phyloP scores from a whole-genome alignment of 306 rosid species.

The Neltuma alba region DNA sequence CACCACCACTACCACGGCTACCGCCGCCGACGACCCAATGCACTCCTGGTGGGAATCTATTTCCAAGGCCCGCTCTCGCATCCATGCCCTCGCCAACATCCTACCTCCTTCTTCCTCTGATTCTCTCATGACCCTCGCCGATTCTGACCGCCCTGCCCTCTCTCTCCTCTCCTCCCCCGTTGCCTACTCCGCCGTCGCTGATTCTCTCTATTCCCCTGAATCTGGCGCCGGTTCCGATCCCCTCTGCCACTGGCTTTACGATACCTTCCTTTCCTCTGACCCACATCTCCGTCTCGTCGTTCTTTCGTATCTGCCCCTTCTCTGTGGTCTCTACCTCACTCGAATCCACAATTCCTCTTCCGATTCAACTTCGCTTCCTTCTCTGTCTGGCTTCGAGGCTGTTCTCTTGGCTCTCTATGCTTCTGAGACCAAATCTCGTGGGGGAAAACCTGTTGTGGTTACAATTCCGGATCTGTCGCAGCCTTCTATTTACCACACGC shows the following conservation, averaged over 20 bases:
- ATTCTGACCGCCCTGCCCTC: constrained; percentile 96
- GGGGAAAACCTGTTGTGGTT: constrained; percentile 78
- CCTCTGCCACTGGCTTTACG: constrained; percentile 97
- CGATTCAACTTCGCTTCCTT: constrained; percentile 57
- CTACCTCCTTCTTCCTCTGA: constrained; percentile 48
- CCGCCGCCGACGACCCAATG: constrained; percentile 59
- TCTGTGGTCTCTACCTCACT: constrained; percentile 79
- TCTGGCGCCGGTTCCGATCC: constrained; percentile 87
- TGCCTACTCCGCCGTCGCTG: constrained; percentile 64
- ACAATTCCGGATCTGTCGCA: constrained; percentile 85
- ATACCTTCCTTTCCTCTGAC: constrained; percentile 85
- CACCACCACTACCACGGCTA: background rate
- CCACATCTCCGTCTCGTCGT: constrained; percentile 90
- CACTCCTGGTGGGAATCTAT: constrained; percentile 93
- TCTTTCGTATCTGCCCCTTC: constrained; percentile 85
- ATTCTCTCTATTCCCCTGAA: constrained; percentile 50
- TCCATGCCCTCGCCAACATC: constrained; percentile 74
- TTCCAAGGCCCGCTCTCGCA: constrained; percentile 90
- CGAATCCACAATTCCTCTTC: constrained; percentile 65
- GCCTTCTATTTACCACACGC: constrained; percentile 82
- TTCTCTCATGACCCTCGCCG: constrained; percentile 74
- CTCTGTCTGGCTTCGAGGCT: constrained; percentile 94
- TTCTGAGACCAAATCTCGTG: constrained; percentile 75
- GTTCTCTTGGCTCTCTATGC: constrained; percentile 87
- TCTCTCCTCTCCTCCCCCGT: constrained; percentile 81